A percentile compares a stretch with the other conserved stretches of the same genome.
These are phyloP conservation scores for Brassica balearica DNA, from an alignment of 441 rosid species.

Conservation along the genomic window DNA sequence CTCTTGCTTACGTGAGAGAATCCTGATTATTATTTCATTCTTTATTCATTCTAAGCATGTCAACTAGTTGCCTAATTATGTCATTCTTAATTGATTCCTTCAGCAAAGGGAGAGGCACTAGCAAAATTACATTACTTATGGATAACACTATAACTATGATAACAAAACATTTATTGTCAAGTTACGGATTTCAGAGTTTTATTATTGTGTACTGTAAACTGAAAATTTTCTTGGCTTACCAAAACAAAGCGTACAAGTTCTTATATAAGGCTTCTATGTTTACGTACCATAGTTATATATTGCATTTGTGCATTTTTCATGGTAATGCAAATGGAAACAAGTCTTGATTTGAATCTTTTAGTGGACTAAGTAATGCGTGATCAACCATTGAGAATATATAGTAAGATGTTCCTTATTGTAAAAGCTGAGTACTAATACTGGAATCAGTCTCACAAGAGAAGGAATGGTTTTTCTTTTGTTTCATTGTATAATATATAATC, in stretches of 20 bases:
- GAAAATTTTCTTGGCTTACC: neutral
- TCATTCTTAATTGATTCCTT: slow-evolving; percentile 33
- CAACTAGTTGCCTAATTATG: slow-evolving; percentile 37
- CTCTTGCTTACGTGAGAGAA: slow-evolving; percentile 45
- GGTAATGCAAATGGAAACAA: slow-evolving; percentile 21
- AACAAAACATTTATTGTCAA: neutral
- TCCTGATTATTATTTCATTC: slow-evolving; percentile 36
- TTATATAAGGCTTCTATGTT: slow-evolving; percentile 14
- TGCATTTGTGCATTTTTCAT: slow-evolving; percentile 14
- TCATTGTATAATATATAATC: slow-evolving; percentile 24
- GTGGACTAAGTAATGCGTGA: slow-evolving; percentile 25
- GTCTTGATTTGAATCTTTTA: slow-evolving; percentile 21
- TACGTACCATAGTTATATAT: neutral
- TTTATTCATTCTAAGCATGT: slow-evolving; percentile 40
- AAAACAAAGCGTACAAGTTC: neutral
- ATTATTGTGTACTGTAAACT: neutral
- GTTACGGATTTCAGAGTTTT: neutral
- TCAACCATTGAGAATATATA: slow-evolving; percentile 11
- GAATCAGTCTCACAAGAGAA: slow-evolving; percentile 18
- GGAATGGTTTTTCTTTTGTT: neutral
- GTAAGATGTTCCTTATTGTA: slow-evolving; percentile 22
- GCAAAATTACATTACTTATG: slow-evolving; percentile 22
- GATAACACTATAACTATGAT: slow-evolving; percentile 21
- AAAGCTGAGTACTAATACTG: slow-evolving; percentile 17
- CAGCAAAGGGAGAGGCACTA: slow-evolving; percentile 33